These are phyloP conservation scores for Marchantia polymorpha DNA, from an alignment of 225 moss, liverwort and hornwort species.

Conservation along the genomic window DNA sequence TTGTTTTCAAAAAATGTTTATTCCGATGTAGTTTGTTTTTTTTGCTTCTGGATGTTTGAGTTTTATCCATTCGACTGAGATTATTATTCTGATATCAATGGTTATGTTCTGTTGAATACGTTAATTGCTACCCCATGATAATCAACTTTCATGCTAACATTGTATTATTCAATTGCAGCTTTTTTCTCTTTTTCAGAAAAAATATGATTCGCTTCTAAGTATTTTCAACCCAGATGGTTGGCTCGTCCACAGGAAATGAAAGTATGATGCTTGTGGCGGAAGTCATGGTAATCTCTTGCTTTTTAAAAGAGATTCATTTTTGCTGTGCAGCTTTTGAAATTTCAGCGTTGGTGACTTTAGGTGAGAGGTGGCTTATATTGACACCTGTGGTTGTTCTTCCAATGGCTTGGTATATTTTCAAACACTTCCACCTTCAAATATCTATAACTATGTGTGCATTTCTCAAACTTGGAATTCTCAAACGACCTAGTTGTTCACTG, in stretches of 20 bases:
- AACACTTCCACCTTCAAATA: neutral
- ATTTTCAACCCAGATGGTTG: slow-evolving; percentile 89
- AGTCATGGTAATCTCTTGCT: no score
- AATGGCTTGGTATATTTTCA: slow-evolving; percentile 74
- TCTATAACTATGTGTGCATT: no score
- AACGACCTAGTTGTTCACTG: no score
- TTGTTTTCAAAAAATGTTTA: no score
- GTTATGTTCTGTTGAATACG: neutral
- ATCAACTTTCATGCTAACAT: neutral
- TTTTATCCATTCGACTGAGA: no score
- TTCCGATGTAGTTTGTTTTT: no score
- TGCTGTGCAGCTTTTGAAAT: slow-evolving; percentile 96
- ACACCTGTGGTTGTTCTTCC: slow-evolving; percentile 77
- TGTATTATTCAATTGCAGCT: slow-evolving; percentile 36
- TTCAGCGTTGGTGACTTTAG: slow-evolving; percentile 69
- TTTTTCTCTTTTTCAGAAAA: slow-evolving; percentile 72
- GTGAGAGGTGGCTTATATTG: slow-evolving; percentile 88
- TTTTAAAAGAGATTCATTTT: no score
- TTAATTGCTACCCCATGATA: neutral
- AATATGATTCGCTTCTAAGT: slow-evolving; percentile 67
- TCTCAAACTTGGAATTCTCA: no score
- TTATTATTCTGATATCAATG: neutral
- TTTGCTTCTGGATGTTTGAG: no score
- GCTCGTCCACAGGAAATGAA: no score
- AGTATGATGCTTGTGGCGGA: no score